phyloP scores from a whole-genome alignment of 2,329 filamentous ascomycete species.

The Monosporascus sp. region DNA sequence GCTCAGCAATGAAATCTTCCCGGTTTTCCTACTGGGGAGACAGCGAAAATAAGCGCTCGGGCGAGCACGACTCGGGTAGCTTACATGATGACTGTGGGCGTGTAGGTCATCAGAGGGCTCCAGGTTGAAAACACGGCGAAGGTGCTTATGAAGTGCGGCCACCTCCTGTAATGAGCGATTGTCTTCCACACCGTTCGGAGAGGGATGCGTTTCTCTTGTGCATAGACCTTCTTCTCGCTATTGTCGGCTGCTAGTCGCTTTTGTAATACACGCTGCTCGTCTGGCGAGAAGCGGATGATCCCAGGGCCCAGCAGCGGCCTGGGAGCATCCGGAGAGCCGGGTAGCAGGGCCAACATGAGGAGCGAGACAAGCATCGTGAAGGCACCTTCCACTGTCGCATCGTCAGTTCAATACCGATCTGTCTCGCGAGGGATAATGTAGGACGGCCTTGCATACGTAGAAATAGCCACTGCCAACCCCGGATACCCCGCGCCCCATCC shows the following conservation, averaged over 20 bases:
- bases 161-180: slow-evolving; percentile 38
- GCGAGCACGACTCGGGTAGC: background rate
- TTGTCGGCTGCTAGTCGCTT: slow-evolving; percentile 30
- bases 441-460: slow-evolving; percentile 26
- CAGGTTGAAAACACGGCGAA: slow-evolving; percentile 48
- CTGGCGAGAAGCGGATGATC: slow-evolving; percentile 30
- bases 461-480: slow-evolving; percentile 46
- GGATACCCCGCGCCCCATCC: slow-evolving; percentile 31
- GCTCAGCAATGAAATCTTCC: no score
- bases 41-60: background rate
- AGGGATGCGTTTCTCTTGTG: slow-evolving; percentile 32
- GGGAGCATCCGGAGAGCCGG: slow-evolving; percentile 36
- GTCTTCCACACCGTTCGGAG: slow-evolving; percentile 37
- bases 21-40: no score
- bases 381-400: slow-evolving; percentile 35
- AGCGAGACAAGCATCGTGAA: slow-evolving; percentile 37
- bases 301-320: slow-evolving; percentile 33
- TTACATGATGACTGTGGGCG: slow-evolving; percentile 39
- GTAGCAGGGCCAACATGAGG: slow-evolving; percentile 35
- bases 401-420: background rate
- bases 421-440: background rate
- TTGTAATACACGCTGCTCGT: slow-evolving; percentile 29
- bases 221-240: slow-evolving; percentile 23
- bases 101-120: slow-evolving; percentile 47
- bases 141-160: slow-evolving; percentile 44